A percentile compares a stretch with the other conserved stretches of the same genome.
These are phyloP conservation scores for Ustilago esculenta DNA, from an alignment of 1,284 basidiomycete genomes.

Conservation along the genomic window DNA sequence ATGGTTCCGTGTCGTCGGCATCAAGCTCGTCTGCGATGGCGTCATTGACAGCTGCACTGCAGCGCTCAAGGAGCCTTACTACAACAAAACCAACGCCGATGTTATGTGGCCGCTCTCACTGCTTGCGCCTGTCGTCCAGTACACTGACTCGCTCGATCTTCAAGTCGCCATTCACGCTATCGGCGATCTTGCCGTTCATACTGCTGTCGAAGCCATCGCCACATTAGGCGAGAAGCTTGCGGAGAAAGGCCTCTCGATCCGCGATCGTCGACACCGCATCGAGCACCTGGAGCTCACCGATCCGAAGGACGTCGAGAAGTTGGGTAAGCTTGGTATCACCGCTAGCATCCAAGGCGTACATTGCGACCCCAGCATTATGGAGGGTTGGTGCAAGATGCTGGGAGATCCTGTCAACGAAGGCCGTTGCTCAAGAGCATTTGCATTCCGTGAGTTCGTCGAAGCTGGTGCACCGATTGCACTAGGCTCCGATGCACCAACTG, in stretches of 20 bases:
- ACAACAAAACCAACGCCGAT: slow-evolving; percentile 39
- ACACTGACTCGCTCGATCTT: slow-evolving; percentile 37
- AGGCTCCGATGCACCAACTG: slow-evolving; percentile 46
- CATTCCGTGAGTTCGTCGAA: slow-evolving; percentile 46
- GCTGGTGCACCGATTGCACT: slow-evolving; percentile 40
- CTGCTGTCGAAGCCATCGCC: slow-evolving; percentile 42
- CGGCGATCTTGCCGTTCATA: slow-evolving; percentile 46
- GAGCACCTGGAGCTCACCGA: slow-evolving; percentile 51
- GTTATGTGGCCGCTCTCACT: slow-evolving; percentile 36
- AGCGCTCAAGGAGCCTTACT: slow-evolving; percentile 42
- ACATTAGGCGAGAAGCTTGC: slow-evolving; percentile 21
- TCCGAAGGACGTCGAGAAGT: slow-evolving; percentile 37
- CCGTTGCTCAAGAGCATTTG: slow-evolving; percentile 40
- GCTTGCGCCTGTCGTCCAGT: slow-evolving; percentile 24
- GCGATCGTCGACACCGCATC: slow-evolving; percentile 43
- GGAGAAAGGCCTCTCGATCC: slow-evolving; percentile 18
- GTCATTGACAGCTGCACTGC: slow-evolving; percentile 50
- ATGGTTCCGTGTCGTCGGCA: slow-evolving; percentile 42
- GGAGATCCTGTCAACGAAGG: slow-evolving; percentile 31
- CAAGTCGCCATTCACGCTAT: slow-evolving; percentile 48
- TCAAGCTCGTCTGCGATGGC: slow-evolving; percentile 48
- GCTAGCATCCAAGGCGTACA: slow-evolving; percentile 49
- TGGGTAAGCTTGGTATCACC: slow-evolving; percentile 44
- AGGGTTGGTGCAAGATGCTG: slow-evolving; percentile 45
- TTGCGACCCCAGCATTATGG: slow-evolving; percentile 37